Conservation (phyloP, 306 rosid genomes). For the peach (Prunus persica) region Prunus_persica_NCBIv2 NC_034010.1:24776001-24776500, state of each 20-base stretch:
- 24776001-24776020: conserved; percentile 24
- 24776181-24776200: background rate
- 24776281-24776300: too few relatives aligned
- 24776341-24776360: too few relatives aligned
- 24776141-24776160: background rate
- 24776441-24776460: background rate
- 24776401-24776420: background rate
- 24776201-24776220: too few relatives aligned
- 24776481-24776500: background rate
- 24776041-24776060: background rate
- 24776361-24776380: too few relatives aligned
- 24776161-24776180: background rate
- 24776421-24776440: background rate
- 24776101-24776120: background rate
- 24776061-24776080: background rate
- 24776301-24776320: too few relatives aligned
- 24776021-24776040: background rate
- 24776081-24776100: background rate
- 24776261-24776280: too few relatives aligned
- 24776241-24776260: too few relatives aligned
- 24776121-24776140: background rate
- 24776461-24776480: background rate
- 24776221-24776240: too few relatives aligned
- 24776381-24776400: too few relatives aligned
- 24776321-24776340: too few relatives aligned